A percentile compares a stretch with the other conserved stretches of the same genome.
phyloP scores from a whole-genome alignment of 805 yeast species.

The Suhomyces xylopsoci region DNA sequence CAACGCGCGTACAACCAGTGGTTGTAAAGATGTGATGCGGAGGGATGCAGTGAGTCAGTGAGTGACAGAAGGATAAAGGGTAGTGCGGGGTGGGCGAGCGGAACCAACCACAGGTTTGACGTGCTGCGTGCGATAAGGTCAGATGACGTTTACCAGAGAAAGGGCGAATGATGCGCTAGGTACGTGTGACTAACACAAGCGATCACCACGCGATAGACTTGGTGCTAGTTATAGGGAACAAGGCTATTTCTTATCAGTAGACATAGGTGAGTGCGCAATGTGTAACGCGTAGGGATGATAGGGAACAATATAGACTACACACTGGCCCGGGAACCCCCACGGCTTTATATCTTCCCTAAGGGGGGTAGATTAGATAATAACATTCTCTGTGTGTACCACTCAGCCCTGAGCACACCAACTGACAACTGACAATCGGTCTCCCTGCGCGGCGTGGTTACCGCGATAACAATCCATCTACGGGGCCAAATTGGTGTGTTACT shows the following conservation, averaged over 20 bases:
- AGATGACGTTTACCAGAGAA: not conserved
- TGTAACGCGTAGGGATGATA: not conserved
- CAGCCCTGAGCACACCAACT: not conserved
- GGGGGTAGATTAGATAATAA: not conserved
- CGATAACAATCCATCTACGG: not conserved
- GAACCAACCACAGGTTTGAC: not conserved
- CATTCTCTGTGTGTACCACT: not conserved
- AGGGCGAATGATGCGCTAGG: not conserved
- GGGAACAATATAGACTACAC: not conserved
- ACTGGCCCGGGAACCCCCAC: not conserved
- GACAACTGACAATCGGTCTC: not conserved
- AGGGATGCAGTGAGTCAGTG: not conserved
- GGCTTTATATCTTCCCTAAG: not conserved
- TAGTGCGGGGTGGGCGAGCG: not conserved
- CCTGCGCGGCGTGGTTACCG: not conserved
- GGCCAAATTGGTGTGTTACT: not conserved
- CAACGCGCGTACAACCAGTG: not conserved
- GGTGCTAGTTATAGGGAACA: not conserved
- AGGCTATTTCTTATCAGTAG: not conserved
- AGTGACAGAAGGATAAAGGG: not conserved
- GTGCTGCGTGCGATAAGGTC: not conserved
- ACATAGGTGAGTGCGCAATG: not conserved
- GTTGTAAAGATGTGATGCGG: not conserved
- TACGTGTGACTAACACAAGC: not conserved
- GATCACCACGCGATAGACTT: not conserved